Evolutionary conservation across 2,329 filamentous ascomycete genomes (phyloP).

Genomic region (Diaporthe citrichinensis): DNA sequence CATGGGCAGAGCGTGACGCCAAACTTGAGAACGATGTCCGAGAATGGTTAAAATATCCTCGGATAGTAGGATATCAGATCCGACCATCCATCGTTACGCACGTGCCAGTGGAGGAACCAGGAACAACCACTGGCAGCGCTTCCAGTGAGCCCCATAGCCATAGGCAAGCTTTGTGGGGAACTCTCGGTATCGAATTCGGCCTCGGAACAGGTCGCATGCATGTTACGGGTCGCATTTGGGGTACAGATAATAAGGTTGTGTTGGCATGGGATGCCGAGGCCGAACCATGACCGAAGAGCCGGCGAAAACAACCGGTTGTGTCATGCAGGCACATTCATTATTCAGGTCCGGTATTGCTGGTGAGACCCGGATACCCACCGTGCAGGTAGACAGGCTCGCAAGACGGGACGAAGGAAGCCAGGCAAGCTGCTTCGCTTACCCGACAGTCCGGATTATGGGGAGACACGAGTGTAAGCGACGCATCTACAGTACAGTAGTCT

Average conservation of each 20-base stretch:
- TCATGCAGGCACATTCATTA: neutral
- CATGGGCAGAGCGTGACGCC: too few species aligned
- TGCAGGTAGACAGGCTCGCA: neutral
- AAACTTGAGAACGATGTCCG: too few species aligned
- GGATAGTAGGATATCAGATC: too few species aligned
- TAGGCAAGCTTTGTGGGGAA: conserved; percentile 7
- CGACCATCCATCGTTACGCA: neutral
- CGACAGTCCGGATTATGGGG: neutral
- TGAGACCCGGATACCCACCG: too few species aligned
- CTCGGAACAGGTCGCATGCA: neutral
- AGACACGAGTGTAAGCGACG: neutral
- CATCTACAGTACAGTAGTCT: neutral
- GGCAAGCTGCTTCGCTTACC: neutral
- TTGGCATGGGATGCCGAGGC: conserved; percentile 7
- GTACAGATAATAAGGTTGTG: neutral
- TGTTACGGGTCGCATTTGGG: neutral
- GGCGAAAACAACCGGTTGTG: neutral
- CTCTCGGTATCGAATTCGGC: conserved; percentile 9
- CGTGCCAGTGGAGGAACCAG: neutral
- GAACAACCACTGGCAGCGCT: neutral
- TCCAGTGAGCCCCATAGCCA: neutral
- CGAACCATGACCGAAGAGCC: conserved; percentile 17
- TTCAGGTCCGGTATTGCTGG: neutral
- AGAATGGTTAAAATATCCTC: too few species aligned
- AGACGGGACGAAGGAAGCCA: neutral